Conservation (phyloP, 805 yeast species). For the Cyberlindnera xylosilytica region DNA sequence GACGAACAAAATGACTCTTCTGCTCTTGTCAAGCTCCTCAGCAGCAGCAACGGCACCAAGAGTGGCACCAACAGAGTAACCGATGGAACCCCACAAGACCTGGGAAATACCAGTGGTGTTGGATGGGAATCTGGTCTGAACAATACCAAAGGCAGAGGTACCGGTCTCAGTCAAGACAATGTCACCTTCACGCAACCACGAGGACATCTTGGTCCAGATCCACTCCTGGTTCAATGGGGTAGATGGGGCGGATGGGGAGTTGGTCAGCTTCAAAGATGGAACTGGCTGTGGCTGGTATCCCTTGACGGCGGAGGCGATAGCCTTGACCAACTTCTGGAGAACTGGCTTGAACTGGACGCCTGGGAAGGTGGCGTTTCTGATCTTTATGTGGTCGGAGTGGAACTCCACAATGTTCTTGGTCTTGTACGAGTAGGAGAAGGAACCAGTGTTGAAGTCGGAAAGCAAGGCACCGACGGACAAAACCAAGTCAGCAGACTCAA, state of each 20-base stretch:
- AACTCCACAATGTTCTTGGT: conserved; percentile 75
- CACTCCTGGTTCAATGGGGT: conserved; percentile 60
- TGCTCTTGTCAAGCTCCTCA: conserved; percentile 55
- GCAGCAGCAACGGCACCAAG: conserved; percentile 69
- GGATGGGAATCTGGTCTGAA: conserved; percentile 62
- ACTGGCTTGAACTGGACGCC: conserved; percentile 68
- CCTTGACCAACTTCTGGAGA: conserved; percentile 39
- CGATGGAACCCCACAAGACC: conserved; percentile 76
- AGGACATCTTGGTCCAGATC: conserved; percentile 63
- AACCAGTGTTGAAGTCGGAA: conserved; percentile 89
- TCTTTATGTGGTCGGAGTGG: conserved; percentile 74
- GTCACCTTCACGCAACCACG: conserved; percentile 66
- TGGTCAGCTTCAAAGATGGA: conserved; percentile 47
- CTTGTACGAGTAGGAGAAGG: conserved; percentile 72
- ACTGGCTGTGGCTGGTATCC: conserved; percentile 51
- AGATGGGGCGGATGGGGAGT: conserved; percentile 41
- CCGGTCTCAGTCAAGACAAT: conserved; percentile 70
- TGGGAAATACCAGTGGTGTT: conserved; percentile 65
- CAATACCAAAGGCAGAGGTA: conserved; percentile 71
- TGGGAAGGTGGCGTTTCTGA: conserved; percentile 66
- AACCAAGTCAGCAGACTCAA: conserved; percentile 71
- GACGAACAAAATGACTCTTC: conserved; percentile 63
- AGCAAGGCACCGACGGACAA: conserved; percentile 78
- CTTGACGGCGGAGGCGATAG: conserved; percentile 36
- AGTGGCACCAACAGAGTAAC: conserved; percentile 65